Evolutionary conservation across 352 stramenopile genomes (phyloP), one percentile per base, ranked within the genome.

Genomic region (Plasmopara viticola): DNA sequence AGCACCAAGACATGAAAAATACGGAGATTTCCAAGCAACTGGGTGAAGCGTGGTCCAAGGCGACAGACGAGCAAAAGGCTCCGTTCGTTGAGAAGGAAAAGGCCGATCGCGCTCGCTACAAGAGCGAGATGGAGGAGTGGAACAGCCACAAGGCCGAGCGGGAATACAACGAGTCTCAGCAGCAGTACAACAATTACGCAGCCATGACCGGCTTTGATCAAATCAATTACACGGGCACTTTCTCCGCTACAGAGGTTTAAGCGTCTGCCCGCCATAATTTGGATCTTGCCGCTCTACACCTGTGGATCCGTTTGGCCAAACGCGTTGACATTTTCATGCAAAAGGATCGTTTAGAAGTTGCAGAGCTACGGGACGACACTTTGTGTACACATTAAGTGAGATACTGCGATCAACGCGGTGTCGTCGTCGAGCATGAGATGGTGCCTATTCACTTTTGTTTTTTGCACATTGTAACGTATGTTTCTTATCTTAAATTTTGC

Each of bases 1-100:
- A 96, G 47, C 86, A 98, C 68, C 90, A 91, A 40, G 84, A 95
- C 47, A 96, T 98, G 84, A 95, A 96, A 56, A 98, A 97, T 66
- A 97, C 91, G 60, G 93, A 98, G 49, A 95, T 98, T 59, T 98
- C 92, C 9, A 92, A 95, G 63, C 74, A 97, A 45, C 65, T 98
- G 20, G 93, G 93, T 17, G 89, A 98, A 58, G 83, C 89, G 5
- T 98, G 94, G 93, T 53, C 70, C 35, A 95, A 95, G 56, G 78
- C 87, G n/a, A 94, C 78, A 31, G 77, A 95, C 30, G 80, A 93
- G 51, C 87, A 97, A 60, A 95, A 95, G 56, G 66, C 70, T 9
- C 93, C 91, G 31, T 96, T 95, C 58, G 72, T 96, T 10, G 86
- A 97, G 66, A 94, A 96, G 63, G 91, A 97, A 67, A 84, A 91